phyloP scores from a whole-genome alignment of 768 basidiomycete species.

The Termitomyces sp. region DNA sequence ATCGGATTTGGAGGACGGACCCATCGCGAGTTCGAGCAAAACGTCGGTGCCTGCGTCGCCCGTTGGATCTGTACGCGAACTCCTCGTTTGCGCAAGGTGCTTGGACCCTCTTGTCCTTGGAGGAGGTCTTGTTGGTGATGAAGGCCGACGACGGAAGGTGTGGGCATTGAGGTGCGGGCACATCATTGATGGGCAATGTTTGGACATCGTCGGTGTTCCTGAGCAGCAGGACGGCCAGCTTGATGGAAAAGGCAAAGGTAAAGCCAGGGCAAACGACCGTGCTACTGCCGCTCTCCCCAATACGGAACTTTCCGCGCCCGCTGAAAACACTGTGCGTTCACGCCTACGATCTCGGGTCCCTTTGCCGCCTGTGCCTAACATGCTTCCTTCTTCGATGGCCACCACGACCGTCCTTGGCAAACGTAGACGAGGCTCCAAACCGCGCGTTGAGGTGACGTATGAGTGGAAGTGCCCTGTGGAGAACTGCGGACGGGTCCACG shows the following conservation, averaged over 20 bases:
- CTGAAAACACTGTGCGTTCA: constrained; percentile 43
- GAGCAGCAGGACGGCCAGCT: constrained; percentile 8
- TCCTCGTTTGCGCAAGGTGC: constrained; percentile 66
- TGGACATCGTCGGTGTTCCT: constrained; percentile 42
- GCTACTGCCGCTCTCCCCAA: not conserved
- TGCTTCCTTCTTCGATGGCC: not conserved
- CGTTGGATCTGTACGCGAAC: constrained; percentile 23
- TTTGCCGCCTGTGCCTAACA: constrained; percentile 1
- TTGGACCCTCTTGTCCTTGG: constrained; percentile 57
- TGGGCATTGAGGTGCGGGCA: constrained; percentile 79
- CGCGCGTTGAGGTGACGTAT: constrained; percentile 40
- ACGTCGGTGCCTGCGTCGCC: constrained; percentile 4
- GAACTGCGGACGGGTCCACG: constrained; percentile 47
- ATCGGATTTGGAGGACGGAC: constrained; percentile 29
- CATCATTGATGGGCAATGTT: constrained; percentile 72
- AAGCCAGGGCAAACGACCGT: not conserved
- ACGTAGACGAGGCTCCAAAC: constrained; percentile 23
- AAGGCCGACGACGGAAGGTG: constrained; percentile 40
- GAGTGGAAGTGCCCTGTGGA: constrained; percentile 64
- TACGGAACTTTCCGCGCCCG: constrained; percentile 4
- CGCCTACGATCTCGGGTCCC: constrained; percentile 47
- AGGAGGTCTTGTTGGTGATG: constrained; percentile 39
- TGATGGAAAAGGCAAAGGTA: not conserved
- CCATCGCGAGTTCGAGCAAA: constrained; percentile 8
- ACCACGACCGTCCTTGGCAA: constrained; percentile 9